These are phyloP conservation scores for Brasilioporus rufonigricans DNA, from an alignment of 768 basidiomycete genomes.

Conservation along the genomic window DNA sequence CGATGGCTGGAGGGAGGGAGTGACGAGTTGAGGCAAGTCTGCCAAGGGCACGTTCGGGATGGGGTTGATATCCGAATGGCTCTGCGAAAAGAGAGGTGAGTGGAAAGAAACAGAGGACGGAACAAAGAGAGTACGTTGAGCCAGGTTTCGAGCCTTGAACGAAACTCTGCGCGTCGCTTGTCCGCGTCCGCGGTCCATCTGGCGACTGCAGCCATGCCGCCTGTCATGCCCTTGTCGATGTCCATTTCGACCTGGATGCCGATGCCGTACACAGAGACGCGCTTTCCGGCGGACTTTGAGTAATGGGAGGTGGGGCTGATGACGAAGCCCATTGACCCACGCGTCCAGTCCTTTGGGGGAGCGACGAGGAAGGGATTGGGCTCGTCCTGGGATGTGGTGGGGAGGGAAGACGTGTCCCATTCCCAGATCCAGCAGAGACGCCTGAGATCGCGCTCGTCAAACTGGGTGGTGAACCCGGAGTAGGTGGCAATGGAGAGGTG, in stretches of 20 bases:
- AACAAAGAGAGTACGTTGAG: constrained; percentile 41
- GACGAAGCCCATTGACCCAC: constrained; percentile 78
- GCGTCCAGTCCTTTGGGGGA: constrained; percentile 64
- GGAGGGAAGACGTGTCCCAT: constrained; percentile 61
- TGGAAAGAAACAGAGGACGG: background rate
- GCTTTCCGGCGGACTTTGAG: constrained; percentile 60
- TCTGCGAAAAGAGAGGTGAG: constrained; percentile 37
- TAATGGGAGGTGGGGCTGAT: constrained; percentile 71
- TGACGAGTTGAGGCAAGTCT: constrained; percentile 58
- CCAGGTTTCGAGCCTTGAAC: constrained; percentile 64
- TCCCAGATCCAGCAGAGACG: constrained; percentile 89
- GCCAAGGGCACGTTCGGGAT: constrained; percentile 63
- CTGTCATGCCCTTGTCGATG: constrained; percentile 73
- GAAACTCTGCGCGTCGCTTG: constrained; percentile 55
- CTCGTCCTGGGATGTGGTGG: constrained; percentile 43
- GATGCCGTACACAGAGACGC: constrained; percentile 78
- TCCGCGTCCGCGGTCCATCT: constrained; percentile 79
- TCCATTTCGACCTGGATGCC: constrained; percentile 88
- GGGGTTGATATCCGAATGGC: constrained; percentile 42
- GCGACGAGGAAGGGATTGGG: constrained; percentile 71
- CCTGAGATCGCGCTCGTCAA: constrained; percentile 66
- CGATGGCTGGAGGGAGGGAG: constrained; percentile 50
- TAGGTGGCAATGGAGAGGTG: constrained; percentile 70
- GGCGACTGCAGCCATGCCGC: constrained; percentile 87
- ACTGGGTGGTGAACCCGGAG: constrained; percentile 59